Conservation (phyloP, 768 basidiomycete species). For the Rickenella mellea region DNA sequence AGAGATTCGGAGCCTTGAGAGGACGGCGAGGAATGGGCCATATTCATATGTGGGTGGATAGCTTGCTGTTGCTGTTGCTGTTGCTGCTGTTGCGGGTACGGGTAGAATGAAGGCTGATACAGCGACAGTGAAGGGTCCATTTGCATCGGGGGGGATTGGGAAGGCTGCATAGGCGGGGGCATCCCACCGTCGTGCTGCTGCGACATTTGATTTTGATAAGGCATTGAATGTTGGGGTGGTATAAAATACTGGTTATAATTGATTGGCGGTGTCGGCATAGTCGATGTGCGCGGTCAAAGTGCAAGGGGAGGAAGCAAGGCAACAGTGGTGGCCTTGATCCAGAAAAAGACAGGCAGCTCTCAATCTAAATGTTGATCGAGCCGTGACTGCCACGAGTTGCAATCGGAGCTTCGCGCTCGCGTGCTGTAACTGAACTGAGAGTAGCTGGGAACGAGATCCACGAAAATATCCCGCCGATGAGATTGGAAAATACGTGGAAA, state of each 20-base stretch:
- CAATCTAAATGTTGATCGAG: too few species aligned
- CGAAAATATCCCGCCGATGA: too few species aligned
- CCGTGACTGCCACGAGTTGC: too few species aligned
- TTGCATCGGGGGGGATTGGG: slow-evolving; percentile 51
- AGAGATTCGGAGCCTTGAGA: slow-evolving; percentile 72
- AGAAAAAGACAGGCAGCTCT: too few species aligned
- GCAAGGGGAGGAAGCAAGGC: too few species aligned
- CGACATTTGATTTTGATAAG: background rate
- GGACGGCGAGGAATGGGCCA: slow-evolving; percentile 65
- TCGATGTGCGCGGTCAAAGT: slow-evolving; percentile 18
- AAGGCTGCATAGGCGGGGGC: slow-evolving; percentile 41
- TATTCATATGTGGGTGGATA: slow-evolving; percentile 41
- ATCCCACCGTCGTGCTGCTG: slow-evolving; percentile 4
- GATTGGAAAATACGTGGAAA: too few species aligned
- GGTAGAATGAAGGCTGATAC: slow-evolving; percentile 51
- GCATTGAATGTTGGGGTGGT: slow-evolving; percentile 27
- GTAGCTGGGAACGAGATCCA: too few species aligned
- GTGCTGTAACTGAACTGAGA: too few species aligned
- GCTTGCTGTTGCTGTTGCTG: slow-evolving; percentile 34
- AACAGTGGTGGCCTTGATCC: too few species aligned
- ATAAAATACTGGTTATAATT: slow-evolving; percentile 22
- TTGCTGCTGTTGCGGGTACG: slow-evolving; percentile 35
- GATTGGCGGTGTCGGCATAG: slow-evolving; percentile 21
- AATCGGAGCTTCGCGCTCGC: too few species aligned
- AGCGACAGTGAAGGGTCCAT: slow-evolving; percentile 67